Percentiles rank a stretch among this genome's conserved stretches.
These are phyloP conservation scores for Thelonectria olida DNA, from an alignment of 2,329 filamentous ascomycete species.

Conservation along the genomic window DNA sequence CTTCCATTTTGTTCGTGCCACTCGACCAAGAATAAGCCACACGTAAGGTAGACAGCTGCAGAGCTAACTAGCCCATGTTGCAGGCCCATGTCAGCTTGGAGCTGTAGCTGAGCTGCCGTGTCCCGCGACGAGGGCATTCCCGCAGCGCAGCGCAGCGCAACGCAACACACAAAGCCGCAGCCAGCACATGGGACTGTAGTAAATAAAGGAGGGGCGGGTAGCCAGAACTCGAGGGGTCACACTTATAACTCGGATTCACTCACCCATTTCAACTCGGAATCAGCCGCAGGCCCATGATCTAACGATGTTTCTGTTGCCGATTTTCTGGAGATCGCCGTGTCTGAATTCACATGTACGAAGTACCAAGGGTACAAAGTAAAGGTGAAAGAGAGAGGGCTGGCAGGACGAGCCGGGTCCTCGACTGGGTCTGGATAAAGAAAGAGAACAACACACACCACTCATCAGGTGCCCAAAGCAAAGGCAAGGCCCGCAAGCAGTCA, in stretches of 20 bases:
- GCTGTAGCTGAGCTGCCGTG: conserved; percentile 7
- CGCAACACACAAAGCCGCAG: conserved; percentile 26
- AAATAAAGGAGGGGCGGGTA: conserved; percentile 33
- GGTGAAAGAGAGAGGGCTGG: conserved; percentile 1
- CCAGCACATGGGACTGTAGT: conserved; percentile 5
- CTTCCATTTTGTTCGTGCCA: conserved; percentile 4
- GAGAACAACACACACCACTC: conserved; percentile 12
- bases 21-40: neutral
- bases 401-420: neutral
- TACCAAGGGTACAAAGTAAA: conserved; percentile 10
- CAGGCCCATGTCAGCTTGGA: conserved; percentile 3
- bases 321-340: conserved; percentile 30
- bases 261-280: conserved; percentile 47
- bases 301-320: conserved; percentile 22
- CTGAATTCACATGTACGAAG: no score
- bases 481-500: neutral
- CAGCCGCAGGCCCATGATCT: conserved; percentile 45
- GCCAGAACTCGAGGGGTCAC: conserved; percentile 22
- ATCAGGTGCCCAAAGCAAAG: neutral
- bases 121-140: conserved; percentile 36
- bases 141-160: conserved; percentile 35
- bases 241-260: conserved; percentile 41
- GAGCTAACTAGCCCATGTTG: neutral
- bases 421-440: conserved; percentile 3
- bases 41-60: neutral